These are phyloP conservation scores for Boletellus ananiceps DNA, from an alignment of 768 basidiomycete genomes.

Conservation along the genomic window DNA sequence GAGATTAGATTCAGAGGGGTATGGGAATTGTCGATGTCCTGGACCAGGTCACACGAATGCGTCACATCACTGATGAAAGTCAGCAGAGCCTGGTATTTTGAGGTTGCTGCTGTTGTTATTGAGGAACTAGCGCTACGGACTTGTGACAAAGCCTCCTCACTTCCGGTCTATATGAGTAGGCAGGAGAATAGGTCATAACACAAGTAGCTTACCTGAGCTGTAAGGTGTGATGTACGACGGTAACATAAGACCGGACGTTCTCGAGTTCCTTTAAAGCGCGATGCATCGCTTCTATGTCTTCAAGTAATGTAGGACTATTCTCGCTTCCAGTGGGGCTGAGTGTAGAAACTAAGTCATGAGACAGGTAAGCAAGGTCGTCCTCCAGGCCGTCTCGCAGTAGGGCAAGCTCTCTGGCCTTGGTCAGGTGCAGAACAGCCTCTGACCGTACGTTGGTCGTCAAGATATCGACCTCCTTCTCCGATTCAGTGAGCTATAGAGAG, in stretches of 20 bases:
- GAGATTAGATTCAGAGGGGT: conserved; percentile 54
- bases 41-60: conserved; percentile 40
- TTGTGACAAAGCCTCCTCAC: conserved; percentile 56
- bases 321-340: conserved; percentile 40
- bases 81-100: conserved; percentile 58
- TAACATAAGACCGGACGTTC: conserved; percentile 70
- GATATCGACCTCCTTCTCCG: conserved; percentile 43
- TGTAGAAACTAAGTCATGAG: conserved; percentile 58
- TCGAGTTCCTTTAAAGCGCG: conserved; percentile 72
- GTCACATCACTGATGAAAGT: conserved; percentile 52
- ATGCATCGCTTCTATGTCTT: conserved; percentile 79
- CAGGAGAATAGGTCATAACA: background rate
- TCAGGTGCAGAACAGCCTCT: conserved; percentile 46
- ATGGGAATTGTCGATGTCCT: conserved; percentile 41
- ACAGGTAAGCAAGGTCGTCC: conserved; percentile 71
- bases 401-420: conserved; percentile 68
- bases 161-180: conserved; percentile 27
- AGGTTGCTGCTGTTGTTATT: conserved; percentile 44
- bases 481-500: conserved; percentile 54
- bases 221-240: conserved; percentile 66
- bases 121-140: conserved; percentile 37
- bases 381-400: conserved; percentile 71
- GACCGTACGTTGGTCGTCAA: conserved; percentile 47
- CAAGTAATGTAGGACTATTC: conserved; percentile 61
- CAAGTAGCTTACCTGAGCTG: conserved; percentile 55